Percentiles rank a stretch among this genome's conserved stretches.
These are phyloP conservation scores for Mortierella sp. DNA, from an alignment of 371 early-diverging fungal species.

Conservation along the genomic window DNA sequence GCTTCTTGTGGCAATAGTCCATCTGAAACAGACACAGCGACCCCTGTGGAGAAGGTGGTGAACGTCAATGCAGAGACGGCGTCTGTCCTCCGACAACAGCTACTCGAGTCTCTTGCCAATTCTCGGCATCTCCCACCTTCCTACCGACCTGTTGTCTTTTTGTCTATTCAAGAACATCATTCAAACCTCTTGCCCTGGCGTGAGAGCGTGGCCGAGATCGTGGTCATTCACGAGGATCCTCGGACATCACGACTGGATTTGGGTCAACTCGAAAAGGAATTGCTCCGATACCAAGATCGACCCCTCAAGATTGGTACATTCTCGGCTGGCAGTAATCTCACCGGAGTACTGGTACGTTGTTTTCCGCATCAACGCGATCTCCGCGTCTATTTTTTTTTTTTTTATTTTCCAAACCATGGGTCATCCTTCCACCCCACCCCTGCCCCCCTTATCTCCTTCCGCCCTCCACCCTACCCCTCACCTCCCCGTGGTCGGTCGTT, in stretches of 20 bases:
- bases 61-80: too few relatives aligned
- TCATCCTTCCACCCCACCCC: too few relatives aligned
- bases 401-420: not conserved
- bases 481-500: too few relatives aligned
- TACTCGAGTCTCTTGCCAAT: too few relatives aligned
- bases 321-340: constrained; percentile 3
- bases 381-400: not conserved
- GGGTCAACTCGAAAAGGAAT: not conserved
- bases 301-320: constrained; percentile 4
- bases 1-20: not conserved
- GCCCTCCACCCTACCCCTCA: too few relatives aligned
- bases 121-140: too few relatives aligned
- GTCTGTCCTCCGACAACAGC: too few relatives aligned
- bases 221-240: constrained; percentile 2
- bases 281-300: not conserved
- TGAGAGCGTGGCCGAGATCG: constrained; percentile 1
- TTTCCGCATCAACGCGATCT: not conserved
- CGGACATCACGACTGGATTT: not conserved
- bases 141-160: not conserved
- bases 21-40: not conserved
- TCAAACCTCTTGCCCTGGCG: constrained; percentile 6
- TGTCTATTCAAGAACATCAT: constrained; percentile 5
- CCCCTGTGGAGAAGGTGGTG: too few relatives aligned
- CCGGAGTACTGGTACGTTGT: not conserved
- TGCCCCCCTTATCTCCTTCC: too few relatives aligned